Evolutionary conservation across 495 filamentous ascomycete genomes (phyloP).

Genomic region (Pyrenula aspistea): DNA sequence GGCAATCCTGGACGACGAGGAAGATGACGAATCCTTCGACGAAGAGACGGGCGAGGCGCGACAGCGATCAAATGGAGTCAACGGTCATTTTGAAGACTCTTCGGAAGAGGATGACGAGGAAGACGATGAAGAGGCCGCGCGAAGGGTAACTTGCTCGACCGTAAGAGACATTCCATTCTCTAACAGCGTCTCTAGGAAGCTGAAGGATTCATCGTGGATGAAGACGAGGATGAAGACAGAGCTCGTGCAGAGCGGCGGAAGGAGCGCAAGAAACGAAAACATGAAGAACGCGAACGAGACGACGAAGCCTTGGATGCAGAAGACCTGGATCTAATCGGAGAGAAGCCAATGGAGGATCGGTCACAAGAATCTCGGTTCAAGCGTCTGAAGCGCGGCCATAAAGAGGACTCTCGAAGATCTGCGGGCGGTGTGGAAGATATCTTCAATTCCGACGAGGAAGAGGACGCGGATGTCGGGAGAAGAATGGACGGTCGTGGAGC

Average conservation of each 20-base stretch:
- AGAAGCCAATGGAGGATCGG: background rate
- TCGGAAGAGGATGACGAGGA: slow-evolving; percentile 96
- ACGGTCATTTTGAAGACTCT: slow-evolving; percentile 57
- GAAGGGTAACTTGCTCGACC: slow-evolving; percentile 25
- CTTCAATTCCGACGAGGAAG: slow-evolving; percentile 83
- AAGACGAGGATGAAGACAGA: slow-evolving; percentile 65
- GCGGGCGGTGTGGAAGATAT: slow-evolving; percentile 73
- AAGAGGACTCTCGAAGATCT: slow-evolving; percentile 49
- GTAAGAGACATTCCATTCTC: background rate
- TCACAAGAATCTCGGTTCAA: slow-evolving; percentile 71
- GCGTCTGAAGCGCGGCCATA: slow-evolving; percentile 83
- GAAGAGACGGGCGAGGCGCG: slow-evolving; percentile 62
- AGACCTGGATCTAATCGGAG: slow-evolving; percentile 88
- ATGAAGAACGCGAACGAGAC: slow-evolving; percentile 65
- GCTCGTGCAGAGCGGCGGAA: slow-evolving; percentile 48
- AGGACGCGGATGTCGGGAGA: slow-evolving; percentile 43
- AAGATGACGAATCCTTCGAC: slow-evolving; percentile 78
- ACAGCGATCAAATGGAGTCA: slow-evolving; percentile 26
- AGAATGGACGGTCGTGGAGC: slow-evolving; percentile 36
- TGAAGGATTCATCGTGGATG: slow-evolving; percentile 93
- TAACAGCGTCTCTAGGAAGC: slow-evolving; percentile 44
- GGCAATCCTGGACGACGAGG: slow-evolving; percentile 80
- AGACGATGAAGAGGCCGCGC: slow-evolving; percentile 74
- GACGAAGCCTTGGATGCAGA: slow-evolving; percentile 89
- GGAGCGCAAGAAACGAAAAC: slow-evolving; percentile 56